These are phyloP conservation scores for Colletotrichum liaoningense DNA, from an alignment of 2,329 filamentous ascomycete genomes.

Conservation along the genomic window DNA sequence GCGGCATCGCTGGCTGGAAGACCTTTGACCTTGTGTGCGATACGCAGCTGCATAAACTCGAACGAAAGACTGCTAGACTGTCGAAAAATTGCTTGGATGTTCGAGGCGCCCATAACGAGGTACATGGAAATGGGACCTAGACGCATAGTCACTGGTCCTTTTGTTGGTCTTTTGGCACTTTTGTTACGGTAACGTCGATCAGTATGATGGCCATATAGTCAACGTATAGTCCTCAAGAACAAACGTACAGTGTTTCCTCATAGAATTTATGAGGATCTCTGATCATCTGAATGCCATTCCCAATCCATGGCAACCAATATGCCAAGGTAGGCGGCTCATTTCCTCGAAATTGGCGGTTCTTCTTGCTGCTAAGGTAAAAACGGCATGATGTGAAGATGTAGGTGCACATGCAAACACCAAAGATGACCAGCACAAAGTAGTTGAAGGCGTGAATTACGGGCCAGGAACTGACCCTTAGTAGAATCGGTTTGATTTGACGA, in stretches of 20 bases:
- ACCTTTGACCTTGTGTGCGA: conserved; percentile 40
- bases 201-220: background rate
- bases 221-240: background rate
- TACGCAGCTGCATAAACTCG: conserved; percentile 26
- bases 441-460: background rate
- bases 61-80: conserved; percentile 9
- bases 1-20: conserved; percentile 35
- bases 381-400: conserved; percentile 3
- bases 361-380: background rate
- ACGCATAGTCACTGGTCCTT: background rate
- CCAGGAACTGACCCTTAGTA: background rate
- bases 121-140: conserved; percentile 7
- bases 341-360: background rate
- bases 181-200: background rate
- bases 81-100: conserved; percentile 1
- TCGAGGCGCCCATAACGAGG: conserved; percentile 2
- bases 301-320: conserved; percentile 5
- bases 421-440: background rate
- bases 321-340: conserved; percentile 2
- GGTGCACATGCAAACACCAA: background rate
- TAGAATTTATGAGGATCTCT: conserved; percentile 6
- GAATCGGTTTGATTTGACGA: background rate
- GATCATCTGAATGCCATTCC: background rate
- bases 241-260: background rate
- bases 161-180: background rate